These are phyloP conservation scores for Fusarium tricinctum DNA, from an alignment of 2,329 filamentous ascomycete genomes.

Conservation along the genomic window DNA sequence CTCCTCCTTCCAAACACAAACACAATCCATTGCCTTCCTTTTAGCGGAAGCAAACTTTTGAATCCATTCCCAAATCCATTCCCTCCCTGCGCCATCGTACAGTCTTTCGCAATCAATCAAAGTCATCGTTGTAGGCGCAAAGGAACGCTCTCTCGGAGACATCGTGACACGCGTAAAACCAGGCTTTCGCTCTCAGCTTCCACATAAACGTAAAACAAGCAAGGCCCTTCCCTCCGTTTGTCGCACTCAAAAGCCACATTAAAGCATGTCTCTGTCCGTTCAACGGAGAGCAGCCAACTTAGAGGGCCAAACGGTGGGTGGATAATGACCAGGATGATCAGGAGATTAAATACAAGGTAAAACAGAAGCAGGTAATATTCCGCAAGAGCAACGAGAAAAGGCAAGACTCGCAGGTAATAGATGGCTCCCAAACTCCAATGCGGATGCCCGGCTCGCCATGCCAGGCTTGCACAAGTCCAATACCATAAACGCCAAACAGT, in stretches of 20 bases:
- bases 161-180: constrained; percentile 42
- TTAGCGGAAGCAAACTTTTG: constrained; percentile 44
- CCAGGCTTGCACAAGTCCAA: constrained; percentile 41
- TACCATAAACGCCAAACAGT: constrained; percentile 47
- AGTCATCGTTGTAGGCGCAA: constrained; percentile 37
- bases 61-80: constrained; percentile 30
- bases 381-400: constrained; percentile 22
- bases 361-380: constrained; percentile 28
- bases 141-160: constrained; percentile 28
- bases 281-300: constrained; percentile 45
- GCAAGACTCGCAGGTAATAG: constrained; percentile 21
- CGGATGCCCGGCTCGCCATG: constrained; percentile 43
- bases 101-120: constrained; percentile 42
- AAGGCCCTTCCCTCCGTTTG: constrained; percentile 21
- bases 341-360: constrained; percentile 42
- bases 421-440: constrained; percentile 47
- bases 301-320: constrained; percentile 13
- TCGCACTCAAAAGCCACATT: constrained; percentile 32
- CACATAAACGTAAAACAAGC: constrained; percentile 11
- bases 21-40: constrained; percentile 39
- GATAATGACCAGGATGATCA: constrained; percentile 35
- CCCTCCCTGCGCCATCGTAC: constrained; percentile 38
- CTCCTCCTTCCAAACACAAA: constrained; percentile 33
- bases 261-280: constrained; percentile 44
- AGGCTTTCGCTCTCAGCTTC: constrained; percentile 34